Evolutionary conservation across 176 grass and related monocot genomes (phyloP).

Genomic region (Phoenix dactylifera): DNA sequence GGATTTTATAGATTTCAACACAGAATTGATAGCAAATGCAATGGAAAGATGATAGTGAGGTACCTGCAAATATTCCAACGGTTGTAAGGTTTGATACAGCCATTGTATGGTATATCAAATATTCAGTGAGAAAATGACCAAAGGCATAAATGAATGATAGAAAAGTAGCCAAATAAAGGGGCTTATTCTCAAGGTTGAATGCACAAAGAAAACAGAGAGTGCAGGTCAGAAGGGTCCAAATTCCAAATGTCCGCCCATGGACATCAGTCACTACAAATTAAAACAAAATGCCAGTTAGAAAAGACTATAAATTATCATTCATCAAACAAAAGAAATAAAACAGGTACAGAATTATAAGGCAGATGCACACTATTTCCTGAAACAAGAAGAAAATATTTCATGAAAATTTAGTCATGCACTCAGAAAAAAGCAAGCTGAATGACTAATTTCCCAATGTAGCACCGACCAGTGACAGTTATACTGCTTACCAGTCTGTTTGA

Average conservation of each 20-base stretch:
- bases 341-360: too few species aligned
- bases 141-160: conserved; percentile 75
- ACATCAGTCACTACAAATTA: conserved; percentile 69
- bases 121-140: conserved; percentile 80
- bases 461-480: too few species aligned
- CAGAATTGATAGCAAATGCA: too few species aligned
- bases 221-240: conserved; percentile 83
- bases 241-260: conserved; percentile 77
- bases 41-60: background rate
- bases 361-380: too few species aligned
- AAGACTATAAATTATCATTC: too few species aligned
- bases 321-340: too few species aligned
- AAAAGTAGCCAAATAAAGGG: conserved; percentile 72
- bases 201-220: conserved; percentile 87
- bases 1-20: too few species aligned
- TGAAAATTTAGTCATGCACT: too few species aligned
- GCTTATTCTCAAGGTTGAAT: conserved; percentile 70
- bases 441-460: too few species aligned
- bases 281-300: background rate
- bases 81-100: conserved; percentile 60
- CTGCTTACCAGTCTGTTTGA: too few species aligned
- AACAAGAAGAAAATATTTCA: too few species aligned
- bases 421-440: too few species aligned
- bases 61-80: conserved; percentile 93
- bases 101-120: conserved; percentile 83